Conservation (phyloP, 2,329 filamentous ascomycete species). For the Emmonsiellopsis sp. region DNA sequence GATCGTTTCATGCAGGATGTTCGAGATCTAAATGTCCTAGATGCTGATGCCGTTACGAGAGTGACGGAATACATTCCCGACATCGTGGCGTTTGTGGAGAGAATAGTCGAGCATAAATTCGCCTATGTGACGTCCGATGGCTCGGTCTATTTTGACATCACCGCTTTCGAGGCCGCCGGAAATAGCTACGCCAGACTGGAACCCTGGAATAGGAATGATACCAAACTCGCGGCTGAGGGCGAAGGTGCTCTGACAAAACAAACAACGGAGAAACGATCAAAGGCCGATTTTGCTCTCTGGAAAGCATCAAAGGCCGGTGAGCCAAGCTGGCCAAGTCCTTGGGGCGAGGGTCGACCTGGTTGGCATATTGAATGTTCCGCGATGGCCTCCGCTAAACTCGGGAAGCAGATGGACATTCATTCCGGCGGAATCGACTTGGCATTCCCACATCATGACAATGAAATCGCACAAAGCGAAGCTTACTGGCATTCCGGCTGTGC, state of each 20-base stretch:
- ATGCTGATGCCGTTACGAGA: slow-evolving; percentile 71
- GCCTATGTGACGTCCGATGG: slow-evolving; percentile 68
- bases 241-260: slow-evolving; percentile 67
- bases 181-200: slow-evolving; percentile 79
- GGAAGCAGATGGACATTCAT: slow-evolving; percentile 80
- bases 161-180: slow-evolving; percentile 71
- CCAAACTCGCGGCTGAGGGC: slow-evolving; percentile 75
- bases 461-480: slow-evolving; percentile 83
- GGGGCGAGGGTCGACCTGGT: slow-evolving; percentile 79
- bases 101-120: slow-evolving; percentile 75
- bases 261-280: slow-evolving; percentile 58
- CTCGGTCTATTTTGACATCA: slow-evolving; percentile 90
- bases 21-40: slow-evolving; percentile 72
- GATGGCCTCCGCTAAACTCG: slow-evolving; percentile 86
- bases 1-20: slow-evolving; percentile 83
- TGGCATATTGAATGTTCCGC: slow-evolving; percentile 98
- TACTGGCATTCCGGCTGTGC: slow-evolving; percentile 51
- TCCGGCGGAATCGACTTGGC: slow-evolving; percentile 85
- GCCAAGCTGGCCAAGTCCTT: slow-evolving; percentile 79
- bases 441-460: slow-evolving; percentile 90
- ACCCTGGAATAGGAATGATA: slow-evolving; percentile 77
- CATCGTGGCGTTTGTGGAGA: slow-evolving; percentile 76
- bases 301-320: slow-evolving; percentile 88
- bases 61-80: slow-evolving; percentile 90
- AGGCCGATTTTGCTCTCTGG: slow-evolving; percentile 87